These are phyloP conservation scores for Penicillium sp. DNA, from an alignment of 2,329 filamentous ascomycete species.

Conservation along the genomic window DNA sequence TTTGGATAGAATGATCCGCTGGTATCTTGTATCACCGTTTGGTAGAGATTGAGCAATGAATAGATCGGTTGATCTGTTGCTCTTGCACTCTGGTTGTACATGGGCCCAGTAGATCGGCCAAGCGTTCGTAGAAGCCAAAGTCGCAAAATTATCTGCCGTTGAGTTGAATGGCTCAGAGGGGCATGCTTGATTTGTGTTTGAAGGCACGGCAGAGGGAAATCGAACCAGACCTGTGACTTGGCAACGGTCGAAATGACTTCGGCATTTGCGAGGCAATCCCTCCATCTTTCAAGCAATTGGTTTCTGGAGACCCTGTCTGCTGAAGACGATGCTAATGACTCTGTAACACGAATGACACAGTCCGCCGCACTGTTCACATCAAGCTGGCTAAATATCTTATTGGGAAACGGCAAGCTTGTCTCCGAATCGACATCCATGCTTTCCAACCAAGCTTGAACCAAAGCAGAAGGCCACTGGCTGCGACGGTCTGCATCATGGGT, in stretches of 20 bases:
- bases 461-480: slow-evolving; percentile 24
- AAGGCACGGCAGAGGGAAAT: slow-evolving; percentile 19
- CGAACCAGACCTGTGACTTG: slow-evolving; percentile 26
- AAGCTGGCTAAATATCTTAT: slow-evolving; percentile 24
- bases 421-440: slow-evolving; percentile 7
- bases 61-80: slow-evolving; percentile 22
- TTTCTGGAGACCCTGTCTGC: slow-evolving; percentile 14
- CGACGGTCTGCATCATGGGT: slow-evolving; percentile 21
- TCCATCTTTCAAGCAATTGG: slow-evolving; percentile 33
- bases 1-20: slow-evolving; percentile 26
- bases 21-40: slow-evolving; percentile 15
- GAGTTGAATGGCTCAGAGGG: slow-evolving; percentile 8
- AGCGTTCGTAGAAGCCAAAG: slow-evolving; percentile 35
- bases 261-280: slow-evolving; percentile 25
- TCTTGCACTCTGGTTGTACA: slow-evolving; percentile 20
- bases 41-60: slow-evolving; percentile 30
- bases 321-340: slow-evolving; percentile 27
- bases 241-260: slow-evolving; percentile 22
- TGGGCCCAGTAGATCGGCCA: slow-evolving; percentile 20
- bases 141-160: slow-evolving; percentile 33
- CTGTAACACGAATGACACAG: slow-evolving; percentile 34
- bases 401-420: slow-evolving; percentile 13
- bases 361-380: slow-evolving; percentile 24
- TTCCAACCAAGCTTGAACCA: slow-evolving; percentile 30
- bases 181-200: slow-evolving; percentile 1